phyloP scores from a whole-genome alignment of 2,329 filamentous ascomycete species.

The Acephala macrosclerotiorum region DNA sequence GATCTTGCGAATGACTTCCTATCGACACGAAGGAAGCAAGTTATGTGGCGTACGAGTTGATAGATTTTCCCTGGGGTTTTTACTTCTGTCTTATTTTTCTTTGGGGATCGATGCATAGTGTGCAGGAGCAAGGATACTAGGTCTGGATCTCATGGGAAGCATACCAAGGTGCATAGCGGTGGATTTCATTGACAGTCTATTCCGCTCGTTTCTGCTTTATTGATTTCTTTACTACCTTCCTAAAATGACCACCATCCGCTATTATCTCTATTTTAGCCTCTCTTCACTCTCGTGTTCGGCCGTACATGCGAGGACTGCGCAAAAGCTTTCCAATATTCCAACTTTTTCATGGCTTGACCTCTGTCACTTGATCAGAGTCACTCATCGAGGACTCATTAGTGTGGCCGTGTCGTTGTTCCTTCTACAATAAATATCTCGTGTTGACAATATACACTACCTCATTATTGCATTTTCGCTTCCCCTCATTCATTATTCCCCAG shows the following conservation, averaged over 20 bases:
- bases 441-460: not conserved
- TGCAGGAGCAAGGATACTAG: slow-evolving; percentile 13
- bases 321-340: not conserved
- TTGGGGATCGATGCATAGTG: slow-evolving; percentile 15
- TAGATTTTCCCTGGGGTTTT: not conserved
- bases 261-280: not conserved
- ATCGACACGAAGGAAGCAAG: slow-evolving; percentile 1
- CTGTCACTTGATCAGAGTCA: not conserved
- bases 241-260: not conserved
- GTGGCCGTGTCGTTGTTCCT: not conserved
- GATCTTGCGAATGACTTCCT: not conserved
- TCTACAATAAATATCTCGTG: not conserved
- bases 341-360: not conserved
- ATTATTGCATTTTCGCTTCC: slow-evolving; percentile 4
- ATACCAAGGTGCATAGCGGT: slow-evolving; percentile 2
- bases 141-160: not conserved
- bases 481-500: not conserved
- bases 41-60: not conserved
- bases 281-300: not conserved
- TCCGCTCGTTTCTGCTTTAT: not conserved
- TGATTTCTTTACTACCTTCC: not conserved
- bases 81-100: not conserved
- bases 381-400: not conserved
- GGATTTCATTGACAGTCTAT: slow-evolving; percentile 8
- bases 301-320: not conserved